A percentile compares a stretch with the other conserved stretches of the same genome.
Conservation (phyloP, 345 rosid species). For the Turnera subulata region DNA sequence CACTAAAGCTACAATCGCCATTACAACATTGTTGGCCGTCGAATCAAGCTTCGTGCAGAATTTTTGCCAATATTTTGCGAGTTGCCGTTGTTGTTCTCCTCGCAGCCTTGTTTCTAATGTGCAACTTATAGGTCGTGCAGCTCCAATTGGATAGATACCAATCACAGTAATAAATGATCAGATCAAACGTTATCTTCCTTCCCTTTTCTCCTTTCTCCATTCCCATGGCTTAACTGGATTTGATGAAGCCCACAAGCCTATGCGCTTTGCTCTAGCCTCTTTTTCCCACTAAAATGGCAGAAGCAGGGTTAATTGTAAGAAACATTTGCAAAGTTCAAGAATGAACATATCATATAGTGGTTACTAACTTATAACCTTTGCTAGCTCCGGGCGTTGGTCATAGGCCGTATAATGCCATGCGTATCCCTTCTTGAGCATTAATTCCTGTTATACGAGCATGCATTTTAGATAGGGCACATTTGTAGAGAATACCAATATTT, state of each 20-base stretch:
- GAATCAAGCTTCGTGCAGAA: no score
- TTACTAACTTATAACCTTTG: slow-evolving; percentile 45
- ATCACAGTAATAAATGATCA: no score
- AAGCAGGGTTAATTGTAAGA: neutral
- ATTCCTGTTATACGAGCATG: slow-evolving; percentile 44
- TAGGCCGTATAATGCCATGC: slow-evolving; percentile 79
- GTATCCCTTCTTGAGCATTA: slow-evolving; percentile 73
- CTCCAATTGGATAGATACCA: no score
- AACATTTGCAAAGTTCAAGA: neutral
- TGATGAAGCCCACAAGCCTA: slow-evolving; percentile 73
- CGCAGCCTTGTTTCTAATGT: no score
- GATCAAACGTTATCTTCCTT: slow-evolving; percentile 19
- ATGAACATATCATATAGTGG: neutral
- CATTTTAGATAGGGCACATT: no score
- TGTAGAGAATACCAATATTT: no score
- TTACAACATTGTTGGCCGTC: no score
- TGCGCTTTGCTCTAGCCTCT: slow-evolving; percentile 56
- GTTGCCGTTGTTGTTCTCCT: no score
- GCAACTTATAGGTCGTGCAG: no score
- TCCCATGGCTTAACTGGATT: slow-evolving; percentile 90
- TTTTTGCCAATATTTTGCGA: no score
- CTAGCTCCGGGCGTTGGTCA: slow-evolving; percentile 55
- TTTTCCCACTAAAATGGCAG: slow-evolving; percentile 57
- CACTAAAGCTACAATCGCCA: no score
- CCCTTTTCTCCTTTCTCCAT: slow-evolving; percentile 65